Evolutionary conservation across 2,329 filamentous ascomycete species (phyloP).

Genomic region (Epichloe coenophiala): DNA sequence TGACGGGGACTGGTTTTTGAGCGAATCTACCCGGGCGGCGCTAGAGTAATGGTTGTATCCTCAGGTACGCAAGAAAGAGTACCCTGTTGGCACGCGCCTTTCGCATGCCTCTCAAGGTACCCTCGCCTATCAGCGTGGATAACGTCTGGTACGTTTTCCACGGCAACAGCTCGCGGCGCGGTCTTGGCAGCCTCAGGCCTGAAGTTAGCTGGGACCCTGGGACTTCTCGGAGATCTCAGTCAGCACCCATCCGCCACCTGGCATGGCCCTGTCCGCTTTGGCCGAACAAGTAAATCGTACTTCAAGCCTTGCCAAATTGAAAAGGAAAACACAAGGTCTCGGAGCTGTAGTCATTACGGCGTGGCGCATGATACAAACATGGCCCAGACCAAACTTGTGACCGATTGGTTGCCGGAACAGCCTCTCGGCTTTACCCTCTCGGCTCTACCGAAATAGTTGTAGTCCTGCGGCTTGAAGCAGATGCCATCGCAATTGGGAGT

Average conservation of each 20-base stretch:
- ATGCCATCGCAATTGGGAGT: not conserved
- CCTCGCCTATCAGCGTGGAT: not conserved
- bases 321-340: not conserved
- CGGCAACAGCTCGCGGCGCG: conserved; percentile 17
- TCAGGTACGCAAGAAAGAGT: conserved; percentile 3
- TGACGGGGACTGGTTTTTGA: conserved; percentile 32
- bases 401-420: not conserved
- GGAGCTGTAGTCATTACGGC: not conserved
- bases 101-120: conserved; percentile 3
- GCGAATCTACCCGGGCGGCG: conserved; percentile 38
- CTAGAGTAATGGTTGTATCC: conserved; percentile 13
- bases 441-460: conserved; percentile 1
- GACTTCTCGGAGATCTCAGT: not conserved
- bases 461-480: not conserved
- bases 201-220: no score
- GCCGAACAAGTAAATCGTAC: not conserved
- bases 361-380: not conserved
- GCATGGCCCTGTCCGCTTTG: not conserved
- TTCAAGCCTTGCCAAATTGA: not conserved
- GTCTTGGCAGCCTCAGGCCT: conserved; percentile 21
- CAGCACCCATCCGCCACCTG: no score
- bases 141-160: conserved; percentile 10
- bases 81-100: not conserved
- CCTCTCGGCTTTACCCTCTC: not conserved
- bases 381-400: not conserved